Evolutionary conservation across 2,329 filamentous ascomycete species (phyloP), one percentile per base, ranked within the genome.

Genomic region (Xylaria sp.): DNA sequence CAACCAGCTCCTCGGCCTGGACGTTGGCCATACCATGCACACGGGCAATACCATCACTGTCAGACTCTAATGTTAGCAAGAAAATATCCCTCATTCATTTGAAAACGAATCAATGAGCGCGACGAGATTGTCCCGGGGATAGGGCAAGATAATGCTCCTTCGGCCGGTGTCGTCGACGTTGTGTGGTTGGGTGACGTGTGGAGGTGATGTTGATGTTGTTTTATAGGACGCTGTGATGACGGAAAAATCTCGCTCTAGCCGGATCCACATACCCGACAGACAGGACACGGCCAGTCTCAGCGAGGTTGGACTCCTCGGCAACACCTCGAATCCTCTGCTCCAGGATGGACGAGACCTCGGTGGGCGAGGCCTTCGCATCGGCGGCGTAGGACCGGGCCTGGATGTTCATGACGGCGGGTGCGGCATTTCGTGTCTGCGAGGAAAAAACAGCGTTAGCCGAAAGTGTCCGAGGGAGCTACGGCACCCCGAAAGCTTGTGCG

Each of bases 11-110:
- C 88, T 99, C 96, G 80, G 96, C 95, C 90, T 99, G 96, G 87
- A 99, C 96, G 85, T 99, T 99, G 92, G 90, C 93, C 94, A 99
- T 94, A 83, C 96, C 96, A 86, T 99, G 94, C 79, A 99, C 95
- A 94, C 96, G 95, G 84, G 96, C 96, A 83, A 99, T 99, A 97
- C 96, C 96, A 88, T 99, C 96, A 96, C 96, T 98, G 79, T 84
- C 67, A 39, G 62, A 64, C 36, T 62, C 59, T 51, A n/a, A 70
- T 52, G 71, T 79, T 72, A 79, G 78, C 62, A 23, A 55, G 28
- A 31, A 60, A 68, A 70, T 65, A 63, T 52, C 48, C 70, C 72
- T 67, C 33, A 69, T 46, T 6, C 60, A 48, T 60, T 62, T 36
- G 10, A 70, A 65, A 72, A 43, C 8, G 55, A 18, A 59, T 36